A percentile compares a stretch with the other conserved stretches of the same genome.
Evolutionary conservation across 2,329 filamentous ascomycete genomes (phyloP).

Genomic region (Fusarium buxicola): DNA sequence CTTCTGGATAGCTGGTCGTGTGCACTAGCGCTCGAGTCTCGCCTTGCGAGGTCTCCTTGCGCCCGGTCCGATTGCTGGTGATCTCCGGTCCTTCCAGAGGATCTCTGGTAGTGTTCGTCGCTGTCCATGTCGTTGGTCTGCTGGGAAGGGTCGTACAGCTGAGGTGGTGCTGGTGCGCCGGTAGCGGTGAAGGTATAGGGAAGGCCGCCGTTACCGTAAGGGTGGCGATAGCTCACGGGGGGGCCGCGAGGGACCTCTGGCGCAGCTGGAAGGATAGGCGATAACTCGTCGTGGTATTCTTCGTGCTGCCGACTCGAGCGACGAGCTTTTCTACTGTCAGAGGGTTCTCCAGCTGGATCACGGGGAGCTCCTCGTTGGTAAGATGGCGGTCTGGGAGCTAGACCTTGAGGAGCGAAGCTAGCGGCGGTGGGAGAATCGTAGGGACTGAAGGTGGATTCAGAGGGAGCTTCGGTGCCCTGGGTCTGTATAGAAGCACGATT

Average conservation of each 20-base stretch:
- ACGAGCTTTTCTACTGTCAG: constrained; percentile 58
- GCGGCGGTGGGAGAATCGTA: constrained; percentile 66
- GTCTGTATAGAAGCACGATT: constrained; percentile 68
- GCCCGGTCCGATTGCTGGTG: constrained; percentile 34
- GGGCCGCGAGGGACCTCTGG: constrained; percentile 72
- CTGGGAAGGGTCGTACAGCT: constrained; percentile 16
- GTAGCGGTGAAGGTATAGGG: constrained; percentile 41
- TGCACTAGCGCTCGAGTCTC: constrained; percentile 36
- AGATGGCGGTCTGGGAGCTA: constrained; percentile 70
- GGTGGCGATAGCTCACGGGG: constrained; percentile 67
- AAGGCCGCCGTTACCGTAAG: constrained; percentile 51
- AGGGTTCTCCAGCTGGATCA: constrained; percentile 54
- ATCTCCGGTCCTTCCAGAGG: constrained; percentile 34
- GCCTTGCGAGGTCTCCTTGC: constrained; percentile 40
- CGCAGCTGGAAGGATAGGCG: constrained; percentile 60
- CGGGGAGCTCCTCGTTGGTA: constrained; percentile 60
- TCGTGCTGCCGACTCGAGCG: constrained; percentile 50
- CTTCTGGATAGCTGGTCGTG: constrained; percentile 50
- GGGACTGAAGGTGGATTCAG: constrained; percentile 69
- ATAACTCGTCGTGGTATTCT: constrained; percentile 54
- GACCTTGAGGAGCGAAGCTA: constrained; percentile 62
- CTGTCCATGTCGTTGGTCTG: constrained; percentile 44
- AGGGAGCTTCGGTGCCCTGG: constrained; percentile 64
- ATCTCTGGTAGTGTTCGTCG: constrained; percentile 43
- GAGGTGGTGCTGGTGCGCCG: constrained; percentile 14